Evolutionary conservation across 2,329 filamentous ascomycete species (phyloP).

Genomic region (Monilinia aucupariae): DNA sequence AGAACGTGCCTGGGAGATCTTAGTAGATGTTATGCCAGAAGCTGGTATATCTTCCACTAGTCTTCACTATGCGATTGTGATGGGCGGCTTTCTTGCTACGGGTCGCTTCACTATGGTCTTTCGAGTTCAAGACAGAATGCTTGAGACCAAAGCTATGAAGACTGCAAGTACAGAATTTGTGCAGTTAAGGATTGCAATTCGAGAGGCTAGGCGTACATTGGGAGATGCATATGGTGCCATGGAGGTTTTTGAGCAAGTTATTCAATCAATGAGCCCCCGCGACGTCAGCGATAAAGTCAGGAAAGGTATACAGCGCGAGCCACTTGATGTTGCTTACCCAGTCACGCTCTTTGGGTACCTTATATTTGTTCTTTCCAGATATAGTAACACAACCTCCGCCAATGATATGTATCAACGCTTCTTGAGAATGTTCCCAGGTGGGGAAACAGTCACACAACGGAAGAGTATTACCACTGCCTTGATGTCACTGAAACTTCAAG

Average conservation of each 20-base stretch:
- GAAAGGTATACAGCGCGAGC: conserved; percentile 24
- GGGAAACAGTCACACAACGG: conserved; percentile 40
- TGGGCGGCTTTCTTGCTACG: conserved; percentile 42
- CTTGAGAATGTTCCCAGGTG: conserved; percentile 38
- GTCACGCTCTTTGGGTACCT: conserved; percentile 47
- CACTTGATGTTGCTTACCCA: conserved; percentile 30
- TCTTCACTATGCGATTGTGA: conserved; percentile 50
- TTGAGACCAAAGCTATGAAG: conserved; percentile 35
- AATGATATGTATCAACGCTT: conserved; percentile 53
- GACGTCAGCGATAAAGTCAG: conserved; percentile 27
- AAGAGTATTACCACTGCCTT: conserved; percentile 55
- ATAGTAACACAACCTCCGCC: conserved; percentile 44
- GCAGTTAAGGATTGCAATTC: conserved; percentile 35
- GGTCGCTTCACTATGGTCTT: conserved; percentile 42
- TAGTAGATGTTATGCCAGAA: conserved; percentile 45
- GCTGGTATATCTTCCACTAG: conserved; percentile 41
- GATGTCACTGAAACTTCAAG: conserved; percentile 60
- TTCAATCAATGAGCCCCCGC: conserved; percentile 26
- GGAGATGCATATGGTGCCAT: conserved; percentile 20
- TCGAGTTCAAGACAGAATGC: conserved; percentile 42
- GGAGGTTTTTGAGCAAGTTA: conserved; percentile 28
- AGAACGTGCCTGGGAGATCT: conserved; percentile 49
- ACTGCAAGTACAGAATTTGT: conserved; percentile 42
- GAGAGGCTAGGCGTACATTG: background rate
- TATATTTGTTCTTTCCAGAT: conserved; percentile 49